These are phyloP conservation scores for Amphirosellinia nigrospora DNA, from an alignment of 495 filamentous ascomycete genomes.

Conservation along the genomic window DNA sequence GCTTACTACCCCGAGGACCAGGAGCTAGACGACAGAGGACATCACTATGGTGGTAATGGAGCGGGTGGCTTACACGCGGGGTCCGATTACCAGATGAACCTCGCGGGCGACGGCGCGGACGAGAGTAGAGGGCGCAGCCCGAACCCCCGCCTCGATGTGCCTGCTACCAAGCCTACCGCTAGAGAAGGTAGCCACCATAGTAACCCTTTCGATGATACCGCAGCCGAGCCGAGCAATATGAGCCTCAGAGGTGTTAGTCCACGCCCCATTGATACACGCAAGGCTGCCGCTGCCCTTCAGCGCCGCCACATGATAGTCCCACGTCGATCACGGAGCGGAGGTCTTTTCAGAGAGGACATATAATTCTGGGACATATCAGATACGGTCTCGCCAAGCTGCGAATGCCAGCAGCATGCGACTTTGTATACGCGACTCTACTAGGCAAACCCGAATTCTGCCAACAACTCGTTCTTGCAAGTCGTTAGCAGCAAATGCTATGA, in stretches of 20 bases:
- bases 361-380: slow-evolving; percentile 24
- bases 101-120: slow-evolving; percentile 38
- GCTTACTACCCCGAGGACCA: slow-evolving; percentile 68
- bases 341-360: slow-evolving; percentile 59
- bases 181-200: slow-evolving; percentile 37
- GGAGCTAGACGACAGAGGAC: slow-evolving; percentile 53
- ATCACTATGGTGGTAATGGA: not conserved
- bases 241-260: slow-evolving; percentile 63
- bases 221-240: slow-evolving; percentile 58
- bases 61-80: slow-evolving; percentile 11
- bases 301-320: slow-evolving; percentile 43
- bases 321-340: slow-evolving; percentile 48
- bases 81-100: slow-evolving; percentile 26
- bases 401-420: not conserved
- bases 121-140: slow-evolving; percentile 49
- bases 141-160: slow-evolving; percentile 45
- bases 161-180: not conserved
- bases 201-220: slow-evolving; percentile 65
- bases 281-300: slow-evolving; percentile 32
- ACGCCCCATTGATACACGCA: slow-evolving; percentile 53
- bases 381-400: not conserved
- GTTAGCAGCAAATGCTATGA: not conserved
- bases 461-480: not conserved
- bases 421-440: not conserved
- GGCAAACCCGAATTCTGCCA: not conserved